Conservation (phyloP, 2,329 filamentous ascomycete species). For the Ceratocystis smalleyi region DNA sequence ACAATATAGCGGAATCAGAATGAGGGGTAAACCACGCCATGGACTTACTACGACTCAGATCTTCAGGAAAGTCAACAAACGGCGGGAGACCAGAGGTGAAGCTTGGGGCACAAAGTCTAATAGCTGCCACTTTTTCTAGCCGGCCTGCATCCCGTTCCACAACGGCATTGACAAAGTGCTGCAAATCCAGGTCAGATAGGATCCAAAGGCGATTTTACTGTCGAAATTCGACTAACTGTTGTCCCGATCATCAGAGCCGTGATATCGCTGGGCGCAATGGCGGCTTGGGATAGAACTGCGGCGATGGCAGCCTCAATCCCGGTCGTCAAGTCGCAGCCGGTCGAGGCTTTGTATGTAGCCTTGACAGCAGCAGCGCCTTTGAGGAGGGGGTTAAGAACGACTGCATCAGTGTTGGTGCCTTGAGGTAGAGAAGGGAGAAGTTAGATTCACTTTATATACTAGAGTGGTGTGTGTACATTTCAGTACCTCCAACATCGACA, state of each 20-base stretch:
- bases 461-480: not conserved
- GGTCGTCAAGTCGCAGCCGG: conserved; percentile 32
- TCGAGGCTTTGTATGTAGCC: conserved; percentile 31
- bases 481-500: conserved; percentile 27
- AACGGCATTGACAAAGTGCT: conserved; percentile 43
- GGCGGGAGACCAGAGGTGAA: conserved; percentile 30
- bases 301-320: conserved; percentile 26
- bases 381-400: conserved; percentile 31
- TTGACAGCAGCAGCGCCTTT: conserved; percentile 13
- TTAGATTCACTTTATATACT: not conserved
- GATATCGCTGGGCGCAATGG: conserved; percentile 24
- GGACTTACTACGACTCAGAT: conserved; percentile 23
- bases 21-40: not conserved
- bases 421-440: not conserved
- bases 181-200: not conserved
- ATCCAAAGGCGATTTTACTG: not conserved
- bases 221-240: conserved; percentile 23
- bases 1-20: not conserved
- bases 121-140: conserved; percentile 36
- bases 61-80: conserved; percentile 38
- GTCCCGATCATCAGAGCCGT: conserved; percentile 38
- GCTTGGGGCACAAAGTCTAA: conserved; percentile 36
- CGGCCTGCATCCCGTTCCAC: conserved; percentile 36
- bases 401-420: conserved; percentile 40
- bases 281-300: conserved; percentile 2